phyloP scores from a whole-genome alignment of 306 rosid genomes.

The Dryas octopetala region DNA sequence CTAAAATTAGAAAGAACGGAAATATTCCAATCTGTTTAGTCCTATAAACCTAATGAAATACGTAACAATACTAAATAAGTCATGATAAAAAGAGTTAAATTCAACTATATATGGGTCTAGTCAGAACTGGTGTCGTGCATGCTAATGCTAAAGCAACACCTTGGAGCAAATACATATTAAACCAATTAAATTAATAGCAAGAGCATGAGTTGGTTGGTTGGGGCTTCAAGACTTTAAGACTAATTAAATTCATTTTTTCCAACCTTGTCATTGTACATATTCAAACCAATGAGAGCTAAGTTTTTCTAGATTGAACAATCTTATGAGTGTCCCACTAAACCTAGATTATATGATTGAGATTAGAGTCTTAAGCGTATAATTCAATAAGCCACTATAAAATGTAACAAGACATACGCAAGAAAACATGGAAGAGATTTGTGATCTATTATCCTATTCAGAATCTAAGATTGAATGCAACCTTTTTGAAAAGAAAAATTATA shows the following conservation, averaged over 20 bases:
- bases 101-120: not conserved
- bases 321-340: constrained; percentile 13
- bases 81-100: not conserved
- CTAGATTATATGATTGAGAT: constrained; percentile 22
- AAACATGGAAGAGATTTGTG: constrained; percentile 68
- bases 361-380: constrained; percentile 18
- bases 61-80: no score
- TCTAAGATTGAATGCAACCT: constrained; percentile 39
- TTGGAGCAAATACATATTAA: not conserved
- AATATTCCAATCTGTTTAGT: not conserved
- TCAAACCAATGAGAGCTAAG: constrained; percentile 15
- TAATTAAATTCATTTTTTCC: not conserved
- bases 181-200: not conserved
- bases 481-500: no score
- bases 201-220: not conserved
- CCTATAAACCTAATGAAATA: no score
- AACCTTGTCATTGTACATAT: constrained; percentile 10
- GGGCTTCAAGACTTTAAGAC: not conserved
- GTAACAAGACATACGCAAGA: constrained; percentile 42
- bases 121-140: constrained; percentile 7
- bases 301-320: constrained; percentile 1
- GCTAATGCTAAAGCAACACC: not conserved
- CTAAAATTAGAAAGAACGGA: not conserved
- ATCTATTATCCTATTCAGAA: constrained; percentile 47
- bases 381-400: constrained; percentile 18